Conservation (phyloP, 2,329 filamentous ascomycete genomes). For the Conoideocrella luteorostrata region DNA sequence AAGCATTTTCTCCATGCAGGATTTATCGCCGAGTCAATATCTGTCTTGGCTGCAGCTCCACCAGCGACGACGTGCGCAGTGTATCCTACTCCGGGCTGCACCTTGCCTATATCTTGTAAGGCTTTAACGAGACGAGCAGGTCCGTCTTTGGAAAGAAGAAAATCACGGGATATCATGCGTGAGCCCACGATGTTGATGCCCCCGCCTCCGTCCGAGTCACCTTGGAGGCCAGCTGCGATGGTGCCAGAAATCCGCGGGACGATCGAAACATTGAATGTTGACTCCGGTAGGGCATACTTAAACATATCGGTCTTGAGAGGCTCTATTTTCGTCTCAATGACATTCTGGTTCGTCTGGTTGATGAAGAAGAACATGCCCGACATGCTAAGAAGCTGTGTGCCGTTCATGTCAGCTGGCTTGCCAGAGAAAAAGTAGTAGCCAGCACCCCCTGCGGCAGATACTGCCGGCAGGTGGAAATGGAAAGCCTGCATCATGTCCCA, state of each 20-base stretch:
- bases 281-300: constrained; percentile 1
- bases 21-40: constrained; percentile 30
- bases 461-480: constrained; percentile 25
- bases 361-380: constrained; percentile 6
- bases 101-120: constrained; percentile 13
- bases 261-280: constrained; percentile 7
- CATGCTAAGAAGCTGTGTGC: constrained; percentile 4
- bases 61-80: constrained; percentile 12
- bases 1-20: constrained; percentile 34
- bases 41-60: constrained; percentile 14
- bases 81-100: constrained; percentile 10
- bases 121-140: constrained; percentile 16
- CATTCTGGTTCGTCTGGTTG: constrained; percentile 8
- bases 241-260: too few relatives aligned
- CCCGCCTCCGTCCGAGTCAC: constrained; percentile 18
- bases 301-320: constrained; percentile 2
- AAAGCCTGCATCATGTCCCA: constrained; percentile 23
- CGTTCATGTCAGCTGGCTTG: constrained; percentile 8
- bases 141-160: constrained; percentile 21
- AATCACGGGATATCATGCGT: constrained; percentile 16
- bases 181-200: constrained; percentile 14
- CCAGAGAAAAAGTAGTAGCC: constrained; percentile 29
- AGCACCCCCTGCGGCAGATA: constrained; percentile 29
- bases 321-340: constrained; percentile 2
- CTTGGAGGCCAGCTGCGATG: constrained; percentile 11